Evolutionary conservation across 148 eudicot genomes (phyloP).

Genomic region (Fallopia convolvulus): DNA sequence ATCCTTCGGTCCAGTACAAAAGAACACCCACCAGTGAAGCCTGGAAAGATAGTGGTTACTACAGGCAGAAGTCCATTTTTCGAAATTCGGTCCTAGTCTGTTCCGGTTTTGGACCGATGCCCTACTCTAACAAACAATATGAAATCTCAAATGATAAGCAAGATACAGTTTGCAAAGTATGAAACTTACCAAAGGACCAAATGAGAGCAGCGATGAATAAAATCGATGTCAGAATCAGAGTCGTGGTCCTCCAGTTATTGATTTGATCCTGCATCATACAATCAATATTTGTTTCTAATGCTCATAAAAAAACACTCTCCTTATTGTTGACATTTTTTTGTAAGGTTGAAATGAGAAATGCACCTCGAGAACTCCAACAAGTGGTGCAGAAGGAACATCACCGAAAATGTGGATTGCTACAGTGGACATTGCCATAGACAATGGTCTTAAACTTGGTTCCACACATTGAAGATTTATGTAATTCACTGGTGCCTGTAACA

Average conservation of each 20-base stretch:
- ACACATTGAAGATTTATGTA: constrained; percentile 75
- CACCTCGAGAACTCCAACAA: constrained; percentile 94
- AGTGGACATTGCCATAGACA: constrained; percentile 93
- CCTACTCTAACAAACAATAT: neutral
- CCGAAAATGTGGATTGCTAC: constrained; percentile 90
- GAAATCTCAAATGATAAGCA: neutral
- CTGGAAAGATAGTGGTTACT: too few relatives aligned
- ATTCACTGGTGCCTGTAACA: constrained; percentile 82
- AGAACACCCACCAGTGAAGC: too few relatives aligned
- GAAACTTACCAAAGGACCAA: constrained; percentile 65
- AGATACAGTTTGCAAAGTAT: neutral
- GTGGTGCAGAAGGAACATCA: constrained; percentile 98
- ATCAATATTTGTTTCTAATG: neutral
- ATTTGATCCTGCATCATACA: constrained; percentile 55
- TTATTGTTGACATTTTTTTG: neutral
- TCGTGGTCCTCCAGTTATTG: constrained; percentile 75
- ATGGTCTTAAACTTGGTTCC: constrained; percentile 74
- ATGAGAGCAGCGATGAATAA: constrained; percentile 74
- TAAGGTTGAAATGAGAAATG: neutral
- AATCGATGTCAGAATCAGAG: constrained; percentile 62
- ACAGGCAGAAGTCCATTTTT: too few relatives aligned
- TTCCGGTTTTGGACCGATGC: too few relatives aligned
- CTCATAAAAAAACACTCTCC: neutral
- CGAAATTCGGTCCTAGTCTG: too few relatives aligned
- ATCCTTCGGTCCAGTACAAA: too few relatives aligned